A percentile compares a stretch with the other conserved stretches of the same genome.
Conservation (phyloP, 352 stramenopile species). For the Pelagophyceae sp. region DNA sequence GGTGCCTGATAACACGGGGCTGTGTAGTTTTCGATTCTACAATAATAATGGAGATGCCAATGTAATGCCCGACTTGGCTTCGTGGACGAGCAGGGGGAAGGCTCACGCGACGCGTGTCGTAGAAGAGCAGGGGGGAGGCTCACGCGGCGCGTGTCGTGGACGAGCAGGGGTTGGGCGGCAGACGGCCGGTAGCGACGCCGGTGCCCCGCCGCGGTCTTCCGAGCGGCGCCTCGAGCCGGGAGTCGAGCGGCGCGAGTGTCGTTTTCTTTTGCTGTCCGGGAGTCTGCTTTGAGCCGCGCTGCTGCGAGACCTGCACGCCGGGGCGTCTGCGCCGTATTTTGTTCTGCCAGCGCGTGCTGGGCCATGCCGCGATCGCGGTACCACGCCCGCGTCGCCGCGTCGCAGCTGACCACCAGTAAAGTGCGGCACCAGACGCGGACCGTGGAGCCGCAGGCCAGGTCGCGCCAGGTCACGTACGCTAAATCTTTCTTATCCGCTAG, state of each 20-base stretch:
- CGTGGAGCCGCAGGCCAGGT: slow-evolving; percentile 67
- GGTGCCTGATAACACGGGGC: no score
- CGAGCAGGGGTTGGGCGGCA: no score
- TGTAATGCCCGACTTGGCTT: no score
- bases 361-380: slow-evolving; percentile 69
- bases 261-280: slow-evolving; percentile 50
- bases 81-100: no score
- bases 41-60: no score
- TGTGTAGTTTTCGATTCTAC: no score
- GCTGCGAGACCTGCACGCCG: slow-evolving; percentile 26
- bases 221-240: slow-evolving; percentile 32
- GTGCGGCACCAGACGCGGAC: slow-evolving; percentile 66
- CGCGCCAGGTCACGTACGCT: slow-evolving; percentile 47
- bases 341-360: slow-evolving; percentile 48
- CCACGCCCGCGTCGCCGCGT: slow-evolving; percentile 75
- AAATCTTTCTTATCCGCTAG: slow-evolving; percentile 25
- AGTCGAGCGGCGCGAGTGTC: slow-evolving; percentile 45
- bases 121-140: no score
- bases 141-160: no score
- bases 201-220: slow-evolving; percentile 33
- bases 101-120: no score
- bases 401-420: slow-evolving; percentile 79
- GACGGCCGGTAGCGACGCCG: neutral
- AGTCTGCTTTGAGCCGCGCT: slow-evolving; percentile 3
- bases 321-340: no score